These are phyloP conservation scores for Hemerocallis citrina DNA, from an alignment of 106 monocot species.

Conservation along the genomic window DNA sequence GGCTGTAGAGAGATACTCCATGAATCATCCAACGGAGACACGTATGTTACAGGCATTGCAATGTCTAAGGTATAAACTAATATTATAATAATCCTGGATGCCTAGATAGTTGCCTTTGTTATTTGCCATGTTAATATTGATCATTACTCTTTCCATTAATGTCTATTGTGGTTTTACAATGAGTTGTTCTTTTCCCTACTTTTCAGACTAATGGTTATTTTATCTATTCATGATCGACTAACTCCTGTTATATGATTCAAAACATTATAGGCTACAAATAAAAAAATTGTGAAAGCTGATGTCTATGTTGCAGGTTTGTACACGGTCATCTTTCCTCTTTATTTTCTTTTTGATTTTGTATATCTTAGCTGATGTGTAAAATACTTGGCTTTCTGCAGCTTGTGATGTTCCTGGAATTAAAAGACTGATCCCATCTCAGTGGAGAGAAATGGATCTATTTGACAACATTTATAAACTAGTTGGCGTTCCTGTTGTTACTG, in stretches of 20 bases:
- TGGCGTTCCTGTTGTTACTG: constrained; percentile 96
- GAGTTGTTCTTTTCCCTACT: too few relatives aligned
- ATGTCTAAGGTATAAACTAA: constrained; percentile 63
- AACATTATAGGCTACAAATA: constrained; percentile 66
- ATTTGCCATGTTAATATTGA: too few relatives aligned
- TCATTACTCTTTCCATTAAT: too few relatives aligned
- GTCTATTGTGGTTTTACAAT: too few relatives aligned
- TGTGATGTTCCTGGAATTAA: constrained; percentile 99
- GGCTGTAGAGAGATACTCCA: constrained; percentile 89
- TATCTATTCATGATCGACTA: neutral
- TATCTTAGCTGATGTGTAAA: constrained; percentile 7
- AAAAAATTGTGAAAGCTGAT: constrained; percentile 82
- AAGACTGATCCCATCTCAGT: constrained; percentile 76
- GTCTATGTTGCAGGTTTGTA: constrained; percentile 90
- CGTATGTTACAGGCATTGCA: constrained; percentile 73
- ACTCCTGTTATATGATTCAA: constrained; percentile 1
- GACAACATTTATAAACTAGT: constrained; percentile 83
- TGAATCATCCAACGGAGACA: constrained; percentile 45
- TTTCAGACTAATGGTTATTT: neutral
- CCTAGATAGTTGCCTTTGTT: too few relatives aligned
- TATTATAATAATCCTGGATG: too few relatives aligned
- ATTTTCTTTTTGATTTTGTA: neutral
- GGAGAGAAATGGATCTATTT: constrained; percentile 87
- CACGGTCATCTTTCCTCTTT: neutral
- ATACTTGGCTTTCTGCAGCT: constrained; percentile 30